These are phyloP conservation scores for Tricholoma terreum DNA, from an alignment of 768 basidiomycete species.

Conservation along the genomic window DNA sequence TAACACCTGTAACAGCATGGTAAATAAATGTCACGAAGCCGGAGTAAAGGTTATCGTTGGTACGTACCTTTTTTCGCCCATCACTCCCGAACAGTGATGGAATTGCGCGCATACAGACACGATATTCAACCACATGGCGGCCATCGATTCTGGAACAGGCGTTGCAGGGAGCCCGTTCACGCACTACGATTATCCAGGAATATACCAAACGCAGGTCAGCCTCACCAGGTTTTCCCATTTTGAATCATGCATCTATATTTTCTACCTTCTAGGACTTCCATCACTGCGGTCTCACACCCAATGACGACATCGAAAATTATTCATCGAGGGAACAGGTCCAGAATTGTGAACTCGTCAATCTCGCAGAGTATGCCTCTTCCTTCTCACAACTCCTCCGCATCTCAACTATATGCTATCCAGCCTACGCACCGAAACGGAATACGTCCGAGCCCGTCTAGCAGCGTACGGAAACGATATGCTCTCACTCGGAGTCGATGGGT, in stretches of 20 bases:
- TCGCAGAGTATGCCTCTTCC: conserved; percentile 46
- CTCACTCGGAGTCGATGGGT: conserved; percentile 58
- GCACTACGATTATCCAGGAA: conserved; percentile 51
- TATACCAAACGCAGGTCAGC: conserved; percentile 44
- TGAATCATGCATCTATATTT: not conserved
- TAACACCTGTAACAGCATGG: conserved; percentile 33
- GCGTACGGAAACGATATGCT: conserved; percentile 58
- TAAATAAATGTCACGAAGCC: conserved; percentile 47
- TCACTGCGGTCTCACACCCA: conserved; percentile 54
- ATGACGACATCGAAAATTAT: conserved; percentile 55
- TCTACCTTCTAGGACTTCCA: conserved; percentile 47
- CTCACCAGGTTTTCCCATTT: conserved; percentile 14
- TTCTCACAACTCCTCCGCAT: not conserved
- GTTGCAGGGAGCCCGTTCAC: conserved; percentile 49
- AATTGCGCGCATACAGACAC: conserved; percentile 35
- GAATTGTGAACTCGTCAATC: conserved; percentile 48
- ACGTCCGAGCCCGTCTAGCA: conserved; percentile 54
- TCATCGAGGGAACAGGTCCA: conserved; percentile 52
- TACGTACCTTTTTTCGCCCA: conserved; percentile 13
- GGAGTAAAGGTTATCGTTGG: conserved; percentile 58
- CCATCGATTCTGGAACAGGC: conserved; percentile 44
- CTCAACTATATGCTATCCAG: conserved; percentile 25
- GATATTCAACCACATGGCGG: conserved; percentile 68
- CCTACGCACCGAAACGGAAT: conserved; percentile 59
- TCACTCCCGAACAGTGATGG: not conserved